Base-by-base conservation (phyloP, 2,329 filamentous ascomycete genomes). In the Alternaria metachromatica region DNA sequence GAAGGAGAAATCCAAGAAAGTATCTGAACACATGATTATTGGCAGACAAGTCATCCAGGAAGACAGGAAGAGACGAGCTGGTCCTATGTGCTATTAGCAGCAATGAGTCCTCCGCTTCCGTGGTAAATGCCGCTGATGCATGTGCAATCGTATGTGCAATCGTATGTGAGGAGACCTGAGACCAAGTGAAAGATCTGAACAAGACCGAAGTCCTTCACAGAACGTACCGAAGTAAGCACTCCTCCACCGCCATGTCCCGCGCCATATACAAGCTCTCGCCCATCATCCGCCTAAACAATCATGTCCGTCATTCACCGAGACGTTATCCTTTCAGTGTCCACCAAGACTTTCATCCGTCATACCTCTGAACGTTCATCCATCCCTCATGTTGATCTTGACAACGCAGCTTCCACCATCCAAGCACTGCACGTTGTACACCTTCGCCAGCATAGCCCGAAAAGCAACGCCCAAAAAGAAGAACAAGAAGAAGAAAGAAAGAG, bases 31-130 rank as follows among this genome's bases (percentile, higher is more conserved):
- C 60, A 68, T 67, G 58, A 65, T 66, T 59, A 66, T 65, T 64
- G 54, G 37, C 59, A 67, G 59, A 48, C 62, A 53, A 48, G 62
- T 65, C 51, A 62, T 65, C 62, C 62, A 61, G 49, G 30, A 37
- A 57, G 33, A 45, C n/a, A 60, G 60, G 64, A 62, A 65, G 64
- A 58, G 59, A 69, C 50, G 57, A 66, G 64, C 69, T 69, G 62
- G 58, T 63, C 66, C 67, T 70, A 72, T 67, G 33, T 64, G 68
- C 64, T 64, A 73, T 73, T 72, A 73, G 69, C 67, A 69, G 65
- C 64, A 65, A 49, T 53, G 30, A 59, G 49, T 67, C 68, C 62
- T 64, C 66, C 63, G 50, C 58, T 60, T 62, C n/a, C 59, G 30
- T 33, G 49, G 12, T 12, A 58, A 23, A 23, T 55, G 48, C 63